Evolutionary conservation across 2,329 filamentous ascomycete species (phyloP).

Genomic region (Neocucurbitaria cava): DNA sequence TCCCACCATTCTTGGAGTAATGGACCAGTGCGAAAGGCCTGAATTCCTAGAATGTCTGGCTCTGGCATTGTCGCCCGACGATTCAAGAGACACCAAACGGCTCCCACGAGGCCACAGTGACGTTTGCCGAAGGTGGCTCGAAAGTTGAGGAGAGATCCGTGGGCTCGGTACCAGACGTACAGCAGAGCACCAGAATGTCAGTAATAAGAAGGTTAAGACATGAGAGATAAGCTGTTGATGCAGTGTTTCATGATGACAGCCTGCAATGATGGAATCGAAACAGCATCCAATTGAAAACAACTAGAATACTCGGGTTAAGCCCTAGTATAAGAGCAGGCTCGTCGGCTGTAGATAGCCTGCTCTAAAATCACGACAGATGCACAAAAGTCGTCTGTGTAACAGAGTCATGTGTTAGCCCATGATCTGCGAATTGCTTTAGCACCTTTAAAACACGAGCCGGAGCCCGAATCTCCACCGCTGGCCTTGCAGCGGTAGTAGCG

Average conservation of each 20-base stretch:
- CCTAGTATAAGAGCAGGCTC: constrained; percentile 28
- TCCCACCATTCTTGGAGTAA: constrained; percentile 43
- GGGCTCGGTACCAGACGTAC: not conserved
- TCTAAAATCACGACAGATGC: constrained; percentile 19
- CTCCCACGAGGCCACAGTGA: not conserved
- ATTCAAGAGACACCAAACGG: not conserved
- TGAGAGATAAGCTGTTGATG: constrained; percentile 7
- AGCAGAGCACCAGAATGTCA: not conserved
- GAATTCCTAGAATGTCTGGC: constrained; percentile 37
- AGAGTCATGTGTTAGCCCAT: constrained; percentile 31
- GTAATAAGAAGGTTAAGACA: constrained; percentile 11
- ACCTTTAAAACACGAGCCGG: constrained; percentile 21
- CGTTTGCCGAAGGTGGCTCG: not conserved
- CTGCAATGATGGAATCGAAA: constrained; percentile 7
- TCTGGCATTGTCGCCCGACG: constrained; percentile 4
- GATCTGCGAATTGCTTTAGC: constrained; percentile 32
- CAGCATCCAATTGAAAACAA: constrained; percentile 7
- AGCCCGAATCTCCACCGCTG: constrained; percentile 16
- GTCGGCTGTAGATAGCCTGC: constrained; percentile 23
- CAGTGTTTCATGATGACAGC: constrained; percentile 28
- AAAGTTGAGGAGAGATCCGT: not conserved
- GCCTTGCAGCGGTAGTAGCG: constrained; percentile 18
- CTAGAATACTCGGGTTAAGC: constrained; percentile 3
- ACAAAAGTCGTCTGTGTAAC: constrained; percentile 25
- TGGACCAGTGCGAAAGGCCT: constrained; percentile 34